Evolutionary conservation across 306 rosid genomes (phyloP).

Genomic region (Carpinus viminea): DNA sequence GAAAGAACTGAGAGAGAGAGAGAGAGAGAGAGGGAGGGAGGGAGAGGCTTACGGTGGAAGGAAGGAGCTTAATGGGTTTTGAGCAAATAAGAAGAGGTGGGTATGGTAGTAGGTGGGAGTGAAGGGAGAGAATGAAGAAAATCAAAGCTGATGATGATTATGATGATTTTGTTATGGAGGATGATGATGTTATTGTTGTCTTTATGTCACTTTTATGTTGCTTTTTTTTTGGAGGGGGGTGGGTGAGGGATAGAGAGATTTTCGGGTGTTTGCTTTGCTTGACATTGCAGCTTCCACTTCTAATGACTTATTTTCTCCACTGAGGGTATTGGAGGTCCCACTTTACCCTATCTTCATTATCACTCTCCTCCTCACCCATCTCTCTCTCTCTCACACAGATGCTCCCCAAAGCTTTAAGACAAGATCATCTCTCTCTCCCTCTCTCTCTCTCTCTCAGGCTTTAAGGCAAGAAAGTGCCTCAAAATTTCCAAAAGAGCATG

Average conservation of each 20-base stretch:
- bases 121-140: conserved; percentile 29
- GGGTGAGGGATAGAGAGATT: conserved; percentile 45
- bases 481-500: background rate
- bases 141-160: conserved; percentile 33
- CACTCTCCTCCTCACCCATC: conserved; percentile 25
- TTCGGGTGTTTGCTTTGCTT: conserved; percentile 46
- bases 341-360: conserved; percentile 40
- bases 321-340: conserved; percentile 49
- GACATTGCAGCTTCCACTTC: conserved; percentile 66
- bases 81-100: conserved; percentile 26
- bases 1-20: background rate
- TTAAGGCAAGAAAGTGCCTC: background rate
- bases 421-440: background rate
- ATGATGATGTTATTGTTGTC: conserved; percentile 33
- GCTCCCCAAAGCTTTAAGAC: conserved; percentile 16
- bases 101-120: conserved; percentile 51
- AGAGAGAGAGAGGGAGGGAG: conserved; percentile 23
- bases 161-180: conserved; percentile 16
- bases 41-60: conserved; percentile 38
- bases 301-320: conserved; percentile 44
- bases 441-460: background rate
- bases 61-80: conserved; percentile 20
- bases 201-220: conserved; percentile 17
- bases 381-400: background rate
- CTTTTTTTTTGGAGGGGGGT: conserved; percentile 28